Evolutionary conservation across 129 eudicot genomes (phyloP).

Genomic region (Flaveria trinervia): DNA sequence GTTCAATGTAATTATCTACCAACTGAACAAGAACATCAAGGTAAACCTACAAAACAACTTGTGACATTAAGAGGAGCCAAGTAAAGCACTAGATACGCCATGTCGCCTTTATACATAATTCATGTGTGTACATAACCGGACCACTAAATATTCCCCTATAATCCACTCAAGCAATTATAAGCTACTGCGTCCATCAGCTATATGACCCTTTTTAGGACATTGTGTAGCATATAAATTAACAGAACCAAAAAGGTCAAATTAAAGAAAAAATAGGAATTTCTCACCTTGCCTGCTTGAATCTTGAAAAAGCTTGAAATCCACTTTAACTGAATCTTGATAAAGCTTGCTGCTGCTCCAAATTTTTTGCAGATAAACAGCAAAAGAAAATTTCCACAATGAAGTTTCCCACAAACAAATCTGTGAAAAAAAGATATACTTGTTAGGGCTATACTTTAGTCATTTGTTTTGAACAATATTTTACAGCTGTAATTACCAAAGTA

Average conservation of each 20-base stretch:
- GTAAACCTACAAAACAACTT: not conserved
- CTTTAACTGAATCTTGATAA: slow-evolving; percentile 23
- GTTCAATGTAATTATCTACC: not conserved
- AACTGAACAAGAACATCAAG: not conserved
- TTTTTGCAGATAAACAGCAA: not conserved
- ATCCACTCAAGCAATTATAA: not conserved
- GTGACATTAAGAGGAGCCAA: not conserved
- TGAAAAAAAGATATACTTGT: slow-evolving; percentile 1
- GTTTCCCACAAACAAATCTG: slow-evolving; percentile 12
- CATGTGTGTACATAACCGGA: not conserved
- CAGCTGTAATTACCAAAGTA: not conserved
- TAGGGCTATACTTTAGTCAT: not conserved
- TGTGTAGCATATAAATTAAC: slow-evolving; percentile 3
- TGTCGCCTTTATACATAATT: not conserved
- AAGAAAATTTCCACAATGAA: slow-evolving; percentile 19
- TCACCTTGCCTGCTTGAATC: slow-evolving; percentile 22
- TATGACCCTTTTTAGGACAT: not conserved
- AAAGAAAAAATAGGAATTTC: not conserved
- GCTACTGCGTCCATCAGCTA: not conserved
- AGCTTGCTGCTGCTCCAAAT: slow-evolving; percentile 25
- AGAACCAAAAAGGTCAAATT: slow-evolving; percentile 6
- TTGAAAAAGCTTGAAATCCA: slow-evolving; percentile 10
- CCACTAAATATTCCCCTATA: not conserved
- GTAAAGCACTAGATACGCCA: no score
- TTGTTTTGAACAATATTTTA: not conserved